A percentile compares a stretch with the other conserved stretches of the same genome.
Conservation (phyloP, 495 filamentous ascomycete genomes). For the Articulospora tetracladia region DNA sequence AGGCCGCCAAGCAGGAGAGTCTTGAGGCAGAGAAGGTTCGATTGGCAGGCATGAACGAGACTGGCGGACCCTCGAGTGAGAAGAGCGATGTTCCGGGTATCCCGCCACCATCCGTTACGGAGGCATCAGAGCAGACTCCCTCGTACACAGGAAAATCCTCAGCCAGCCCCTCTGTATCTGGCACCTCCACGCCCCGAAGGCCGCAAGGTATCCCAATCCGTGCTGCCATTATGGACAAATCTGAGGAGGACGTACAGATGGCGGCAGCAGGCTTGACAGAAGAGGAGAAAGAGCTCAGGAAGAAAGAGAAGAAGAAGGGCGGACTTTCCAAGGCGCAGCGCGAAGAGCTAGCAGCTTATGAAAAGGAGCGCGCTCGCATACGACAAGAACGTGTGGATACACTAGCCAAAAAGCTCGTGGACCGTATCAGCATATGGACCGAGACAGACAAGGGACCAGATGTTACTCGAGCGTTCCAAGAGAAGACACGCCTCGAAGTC, state of each 20-base stretch:
- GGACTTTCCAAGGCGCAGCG: constrained; percentile 84
- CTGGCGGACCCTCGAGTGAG: neutral
- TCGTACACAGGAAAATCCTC: constrained; percentile 17
- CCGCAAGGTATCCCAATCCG: constrained; percentile 64
- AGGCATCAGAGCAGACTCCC: constrained; percentile 3
- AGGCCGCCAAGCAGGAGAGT: constrained; percentile 46
- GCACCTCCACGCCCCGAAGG: constrained; percentile 57
- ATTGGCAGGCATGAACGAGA: constrained; percentile 11
- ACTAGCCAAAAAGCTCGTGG: constrained; percentile 77
- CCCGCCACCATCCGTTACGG: constrained; percentile 12
- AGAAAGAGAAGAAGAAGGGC: constrained; percentile 82
- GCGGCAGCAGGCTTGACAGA: constrained; percentile 65
- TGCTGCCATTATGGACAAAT: constrained; percentile 81
- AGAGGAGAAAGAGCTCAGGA: constrained; percentile 72
- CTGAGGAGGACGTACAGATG: constrained; percentile 78
- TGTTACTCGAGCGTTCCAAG: constrained; percentile 84
- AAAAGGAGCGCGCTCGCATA: constrained; percentile 75
- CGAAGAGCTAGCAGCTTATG: constrained; percentile 83
- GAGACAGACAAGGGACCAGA: constrained; percentile 80
- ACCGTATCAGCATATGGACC: constrained; percentile 92
- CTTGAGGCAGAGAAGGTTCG: constrained; percentile 28
- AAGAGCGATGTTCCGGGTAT: neutral
- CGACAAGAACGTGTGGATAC: constrained; percentile 90
- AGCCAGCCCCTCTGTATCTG: constrained; percentile 23
- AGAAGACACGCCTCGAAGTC: constrained; percentile 90